Evolutionary conservation across 75 land plant genomes (phyloP), one percentile per base, ranked within the genome.

Genomic region (Chamaecyparis obtusa): DNA sequence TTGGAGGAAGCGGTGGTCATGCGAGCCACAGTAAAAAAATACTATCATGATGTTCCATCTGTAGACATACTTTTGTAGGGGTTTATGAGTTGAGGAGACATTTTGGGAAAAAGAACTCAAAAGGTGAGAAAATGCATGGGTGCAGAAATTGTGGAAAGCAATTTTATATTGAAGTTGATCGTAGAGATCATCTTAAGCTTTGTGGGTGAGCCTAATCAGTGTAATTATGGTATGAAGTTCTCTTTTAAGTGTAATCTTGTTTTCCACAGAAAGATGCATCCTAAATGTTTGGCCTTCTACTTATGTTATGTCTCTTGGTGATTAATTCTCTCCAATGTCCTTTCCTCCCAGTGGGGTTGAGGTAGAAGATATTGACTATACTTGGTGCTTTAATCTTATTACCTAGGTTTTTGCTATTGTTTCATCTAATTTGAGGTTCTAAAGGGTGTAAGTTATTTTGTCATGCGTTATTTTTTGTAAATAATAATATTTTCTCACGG

Each of bases 211-310:
- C 91, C 92, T 15, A 84, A 90, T 2, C 44, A 32, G 1, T 91
- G 92, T 88, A 71, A 56, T 27, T 91, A 91, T 35, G 92, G 92
- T 1, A 83, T 91, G 76, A 87, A 85, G 35, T 91, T 91, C 5
- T 91, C 92, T 9, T 91, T 91, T 87, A 87, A 85, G n/a, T 91
- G 92, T 86, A 91, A 91, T 64, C 84, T 91, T 0, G 91, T 90
- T 0, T 91, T 89, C 0, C 92, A 91, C 86, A 86, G 87, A 77
- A 83, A 83, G 19, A 36, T 69, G 0, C 87, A 87, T 48, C 90
- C 91, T 49, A 79, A 72, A 37, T 86, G 88, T 51, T 48, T 48
- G 51, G 51, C 51, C 67, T 19, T 60, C 67, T 60, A 5, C 67
- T 19, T 19, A 27, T 60, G 67, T 3, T 60, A 2, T 60, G 21